Base-by-base conservation (phyloP, 2,329 filamentous ascomycete species). In the Raffaelea arxii region DNA sequence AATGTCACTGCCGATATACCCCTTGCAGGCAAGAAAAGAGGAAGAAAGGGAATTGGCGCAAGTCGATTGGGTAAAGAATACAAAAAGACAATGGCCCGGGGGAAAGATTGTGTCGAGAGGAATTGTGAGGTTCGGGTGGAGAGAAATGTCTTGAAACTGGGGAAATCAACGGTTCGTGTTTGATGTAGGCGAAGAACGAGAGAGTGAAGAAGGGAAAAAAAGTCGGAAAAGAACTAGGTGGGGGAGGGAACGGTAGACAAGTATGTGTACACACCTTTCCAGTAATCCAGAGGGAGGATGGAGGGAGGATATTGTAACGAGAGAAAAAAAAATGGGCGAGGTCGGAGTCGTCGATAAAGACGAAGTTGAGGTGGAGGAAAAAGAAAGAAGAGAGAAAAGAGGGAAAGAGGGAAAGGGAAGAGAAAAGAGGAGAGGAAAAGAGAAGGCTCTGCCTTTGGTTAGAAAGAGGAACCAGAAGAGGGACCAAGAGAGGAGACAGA, bases 321-420 rank as follows among this genome's bases (percentile, higher is more conserved):
- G 37, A 22, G 4, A 18, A 23, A 50, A 52, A 54, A 54, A 53
- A 60, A 64, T 60, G 58, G 57, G 56, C 55, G 59, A 62, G 61
- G 62, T 61, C 61, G 57, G 59, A 45, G 44, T 46, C 44, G 53
- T 51, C 51, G 56, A 51, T 36, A 6, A 18, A n/a, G 32, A 18
- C 32, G 27, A 32, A 16, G 25, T 16, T n/a, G 10, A 46, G 21
- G 23, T 41, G 21, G 21, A 21, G 21, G 14, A n/a, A 11, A 4
- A 25, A n/a, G 39, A n/a, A 23, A 16, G 38, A 40, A 19, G 18
- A 21, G 4, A 21, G 39, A 41, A 22, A 25, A 18, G 16, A 25
- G 27, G 16, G 19, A 24, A 18, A 43, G 56, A 56, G 49, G 51
- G 56, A 54, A 57, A 54, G 58, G n/a, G 56, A 58, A 60, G 59